Evolutionary conservation across 1,139 yeast genomes (phyloP), one percentile per base, ranked within the genome.

Genomic region (Diutina sp.): DNA sequence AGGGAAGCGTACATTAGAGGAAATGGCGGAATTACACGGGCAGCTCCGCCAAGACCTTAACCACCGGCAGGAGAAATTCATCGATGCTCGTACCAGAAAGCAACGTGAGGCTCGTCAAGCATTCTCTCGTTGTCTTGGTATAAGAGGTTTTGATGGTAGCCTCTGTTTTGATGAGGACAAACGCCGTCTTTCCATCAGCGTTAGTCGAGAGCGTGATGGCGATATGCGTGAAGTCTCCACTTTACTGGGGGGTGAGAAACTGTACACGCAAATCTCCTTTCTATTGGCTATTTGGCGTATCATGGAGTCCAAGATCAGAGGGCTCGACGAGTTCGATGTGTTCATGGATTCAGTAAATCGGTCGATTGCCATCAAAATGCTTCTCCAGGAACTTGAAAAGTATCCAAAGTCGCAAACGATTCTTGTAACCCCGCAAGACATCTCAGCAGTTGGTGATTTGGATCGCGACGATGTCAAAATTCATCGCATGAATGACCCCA

Each of bases 321-420:
- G 97, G 0, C 72, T 95, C 58, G 99, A 95, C 70, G 99, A 95
- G 69, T 95, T 93, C 68, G 99, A 95, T 71, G 99, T 95, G 38
- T 95, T 86, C 64, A 93, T 95, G 99, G 99, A 95, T 69, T 90
- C 91, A 55, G 89, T 90, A 32, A 91, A 91, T 65, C 79, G 99
- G 62, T 79, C 85, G 54, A 82, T 87, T 57, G 90, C 97, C 61
- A 83, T 95, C 66, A 78, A 81, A 57, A 72, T 91, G 62, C 83
- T 95, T 65, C 75, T 90, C 57, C 79, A 79, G 29, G 88, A 90
- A 60, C 78, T 91, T 53, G 69, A 80, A 21, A 41, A 52, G 41
- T 52, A 41, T 32, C 53, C 53, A 8, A 72, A 76, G 46, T 82
- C 84, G 0, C 99, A 93, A 69, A 87, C 96, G 4, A 87, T 93